Evolutionary conservation across 2,329 filamentous ascomycete genomes (phyloP).

Genomic region (Beauveria pseudobassiana): DNA sequence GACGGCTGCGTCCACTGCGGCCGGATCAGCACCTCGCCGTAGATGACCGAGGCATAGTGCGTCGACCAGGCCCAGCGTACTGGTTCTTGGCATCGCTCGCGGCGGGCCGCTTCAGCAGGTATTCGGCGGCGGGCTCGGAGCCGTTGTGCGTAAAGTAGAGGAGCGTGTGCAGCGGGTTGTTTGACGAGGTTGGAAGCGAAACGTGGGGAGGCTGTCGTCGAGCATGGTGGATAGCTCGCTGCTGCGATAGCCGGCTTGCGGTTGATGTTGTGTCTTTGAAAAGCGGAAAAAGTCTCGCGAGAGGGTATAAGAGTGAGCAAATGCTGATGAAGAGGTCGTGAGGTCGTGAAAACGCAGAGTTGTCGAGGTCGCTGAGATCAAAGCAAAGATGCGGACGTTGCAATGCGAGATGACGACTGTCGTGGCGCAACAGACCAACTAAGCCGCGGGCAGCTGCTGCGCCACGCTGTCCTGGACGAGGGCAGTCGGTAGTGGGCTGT

Average conservation of each 20-base stretch:
- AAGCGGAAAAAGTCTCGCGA: too few relatives aligned
- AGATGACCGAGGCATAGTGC: conserved; percentile 72
- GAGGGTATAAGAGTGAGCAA: too few relatives aligned
- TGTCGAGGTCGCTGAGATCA: not conserved
- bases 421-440: not conserved
- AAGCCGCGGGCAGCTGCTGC: not conserved
- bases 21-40: conserved; percentile 74
- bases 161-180: conserved; percentile 48
- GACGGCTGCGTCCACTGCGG: conserved; percentile 82
- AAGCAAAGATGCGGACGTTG: not conserved
- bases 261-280: not conserved
- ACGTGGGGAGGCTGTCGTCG: conserved; percentile 86
- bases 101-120: conserved; percentile 70
- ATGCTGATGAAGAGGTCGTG: not conserved
- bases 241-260: not conserved
- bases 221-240: conserved; percentile 51
- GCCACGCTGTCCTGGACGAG: not conserved
- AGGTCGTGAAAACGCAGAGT: not conserved
- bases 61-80: conserved; percentile 78
- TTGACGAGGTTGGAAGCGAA: conserved; percentile 45
- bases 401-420: not conserved
- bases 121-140: conserved; percentile 70
- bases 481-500: not conserved
- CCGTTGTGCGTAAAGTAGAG: conserved; percentile 63
- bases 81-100: conserved; percentile 65